These are phyloP conservation scores for Dactylellina cionopaga DNA, from an alignment of 2,329 filamentous ascomycete species.

Conservation along the genomic window DNA sequence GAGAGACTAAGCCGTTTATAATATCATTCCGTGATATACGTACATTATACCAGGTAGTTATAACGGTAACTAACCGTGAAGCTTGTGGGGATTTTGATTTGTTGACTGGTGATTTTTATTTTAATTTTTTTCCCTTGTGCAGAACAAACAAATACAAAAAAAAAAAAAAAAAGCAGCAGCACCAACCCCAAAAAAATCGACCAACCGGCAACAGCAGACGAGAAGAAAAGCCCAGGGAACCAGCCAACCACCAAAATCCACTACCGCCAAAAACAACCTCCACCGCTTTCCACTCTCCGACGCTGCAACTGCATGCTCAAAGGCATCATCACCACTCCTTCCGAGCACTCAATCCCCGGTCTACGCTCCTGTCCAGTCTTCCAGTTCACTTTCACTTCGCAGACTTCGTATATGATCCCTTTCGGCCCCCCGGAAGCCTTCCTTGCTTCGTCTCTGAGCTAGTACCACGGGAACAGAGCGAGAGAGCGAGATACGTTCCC, in stretches of 20 bases:
- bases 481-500: not conserved
- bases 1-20: too few relatives aligned
- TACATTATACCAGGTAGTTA: too few relatives aligned
- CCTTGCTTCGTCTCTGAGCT: conserved; percentile 47
- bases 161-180: conserved; percentile 3
- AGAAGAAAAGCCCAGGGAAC: not conserved
- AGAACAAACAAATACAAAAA: not conserved
- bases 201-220: not conserved
- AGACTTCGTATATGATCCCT: conserved; percentile 44
- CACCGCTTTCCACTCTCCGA: conserved; percentile 15
- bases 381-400: conserved; percentile 17
- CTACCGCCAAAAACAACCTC: conserved; percentile 25
- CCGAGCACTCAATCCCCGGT: conserved; percentile 18
- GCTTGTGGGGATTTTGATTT: too few relatives aligned
- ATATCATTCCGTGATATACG: too few relatives aligned
- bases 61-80: too few relatives aligned
- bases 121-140: not conserved
- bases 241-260: not conserved
- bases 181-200: not conserved
- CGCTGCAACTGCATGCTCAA: conserved; percentile 16
- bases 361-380: not conserved
- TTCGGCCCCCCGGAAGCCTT: conserved; percentile 34
- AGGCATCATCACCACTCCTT: conserved; percentile 17
- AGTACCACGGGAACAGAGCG: conserved; percentile 44
- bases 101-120: not conserved